Percentiles rank a stretch among this genome's conserved stretches.
These are phyloP conservation scores for Biscogniauxia marginata DNA, from an alignment of 2,329 filamentous ascomycete genomes.

Conservation along the genomic window DNA sequence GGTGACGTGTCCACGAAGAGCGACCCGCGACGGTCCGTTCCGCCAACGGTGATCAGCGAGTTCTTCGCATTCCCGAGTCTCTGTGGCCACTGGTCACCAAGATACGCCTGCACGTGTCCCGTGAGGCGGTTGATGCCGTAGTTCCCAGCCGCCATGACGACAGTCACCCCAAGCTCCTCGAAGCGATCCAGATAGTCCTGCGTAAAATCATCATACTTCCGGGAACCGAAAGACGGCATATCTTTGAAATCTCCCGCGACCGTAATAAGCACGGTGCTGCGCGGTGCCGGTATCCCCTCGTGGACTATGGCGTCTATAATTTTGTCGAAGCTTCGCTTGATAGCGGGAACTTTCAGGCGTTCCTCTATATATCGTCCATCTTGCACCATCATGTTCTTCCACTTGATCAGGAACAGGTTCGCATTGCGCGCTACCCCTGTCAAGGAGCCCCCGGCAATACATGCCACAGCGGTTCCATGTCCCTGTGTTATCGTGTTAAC, in stretches of 20 bases:
- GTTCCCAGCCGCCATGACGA: background rate
- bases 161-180: background rate
- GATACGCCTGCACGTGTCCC: background rate
- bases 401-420: background rate
- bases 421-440: background rate
- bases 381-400: background rate
- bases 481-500: background rate
- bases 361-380: background rate
- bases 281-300: background rate
- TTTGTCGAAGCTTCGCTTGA: background rate
- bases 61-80: background rate
- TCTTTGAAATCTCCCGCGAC: background rate
- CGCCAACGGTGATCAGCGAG: slow-evolving; percentile 1
- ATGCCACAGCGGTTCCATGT: background rate
- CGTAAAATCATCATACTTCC: background rate
- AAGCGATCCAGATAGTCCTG: background rate
- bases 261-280: background rate
- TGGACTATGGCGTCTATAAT: background rate
- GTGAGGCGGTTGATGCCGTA: background rate
- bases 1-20: background rate
- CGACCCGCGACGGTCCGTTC: background rate
- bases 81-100: background rate
- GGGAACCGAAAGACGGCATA: background rate
- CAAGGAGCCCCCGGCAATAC: background rate
- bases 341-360: background rate